A percentile compares a stretch with the other conserved stretches of the same genome.
phyloP scores from a whole-genome alignment of 2,329 filamentous ascomycete genomes.

The Immersiporthe knoxdaviesiana region DNA sequence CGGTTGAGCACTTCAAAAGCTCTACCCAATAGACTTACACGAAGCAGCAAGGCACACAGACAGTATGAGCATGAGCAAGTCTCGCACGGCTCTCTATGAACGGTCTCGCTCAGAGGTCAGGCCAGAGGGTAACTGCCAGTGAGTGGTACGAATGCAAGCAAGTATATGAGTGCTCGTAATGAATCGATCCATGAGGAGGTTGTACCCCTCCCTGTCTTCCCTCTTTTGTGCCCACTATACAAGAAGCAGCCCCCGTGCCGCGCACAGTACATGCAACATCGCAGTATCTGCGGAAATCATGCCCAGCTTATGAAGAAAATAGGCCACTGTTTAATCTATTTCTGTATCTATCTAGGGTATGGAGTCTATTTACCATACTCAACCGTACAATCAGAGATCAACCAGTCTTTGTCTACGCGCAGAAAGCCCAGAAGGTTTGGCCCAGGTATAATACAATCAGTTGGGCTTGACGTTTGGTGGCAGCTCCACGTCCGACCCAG shows the following conservation, averaged over 20 bases:
- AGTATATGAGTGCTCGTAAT: neutral
- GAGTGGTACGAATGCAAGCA: neutral
- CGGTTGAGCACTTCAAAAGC: neutral
- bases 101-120: neutral
- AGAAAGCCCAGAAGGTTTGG: neutral
- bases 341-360: neutral
- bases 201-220: no score
- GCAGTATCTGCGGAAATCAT: neutral
- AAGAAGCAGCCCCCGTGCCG: no score
- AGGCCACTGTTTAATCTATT: neutral
- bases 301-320: neutral
- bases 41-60: neutral
- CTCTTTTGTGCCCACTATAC: neutral
- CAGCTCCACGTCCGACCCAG: constrained; percentile 18
- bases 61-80: neutral
- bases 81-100: neutral
- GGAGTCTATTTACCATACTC: neutral
- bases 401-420: neutral
- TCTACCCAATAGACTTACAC: constrained; percentile 18
- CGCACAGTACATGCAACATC: neutral
- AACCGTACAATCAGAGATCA: neutral
- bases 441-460: constrained; percentile 5
- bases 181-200: no score
- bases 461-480: constrained; percentile 24
- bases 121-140: neutral